Conservation (phyloP, 108 stramenopile species). For the Licmophora abbreviata region DNA sequence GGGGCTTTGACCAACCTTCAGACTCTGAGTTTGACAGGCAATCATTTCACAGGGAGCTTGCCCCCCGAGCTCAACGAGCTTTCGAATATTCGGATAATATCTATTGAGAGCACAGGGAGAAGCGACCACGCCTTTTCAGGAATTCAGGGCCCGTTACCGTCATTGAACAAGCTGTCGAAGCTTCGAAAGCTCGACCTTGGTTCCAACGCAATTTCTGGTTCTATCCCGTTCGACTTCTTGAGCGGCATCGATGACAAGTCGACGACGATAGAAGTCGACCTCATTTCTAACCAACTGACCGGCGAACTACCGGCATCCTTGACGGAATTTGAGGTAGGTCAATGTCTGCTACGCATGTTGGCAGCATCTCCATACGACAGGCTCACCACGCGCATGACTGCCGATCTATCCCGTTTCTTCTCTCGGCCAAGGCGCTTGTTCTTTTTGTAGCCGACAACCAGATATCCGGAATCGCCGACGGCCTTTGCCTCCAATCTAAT, state of each 20-base stretch:
- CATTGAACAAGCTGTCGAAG: slow-evolving; percentile 9
- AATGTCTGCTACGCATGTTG: no score
- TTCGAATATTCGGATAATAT: slow-evolving; percentile 27
- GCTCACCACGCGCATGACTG: no score
- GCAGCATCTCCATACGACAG: no score
- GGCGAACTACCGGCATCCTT: slow-evolving; percentile 35
- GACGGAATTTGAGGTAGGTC: slow-evolving; percentile 16
- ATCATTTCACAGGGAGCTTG: slow-evolving; percentile 38
- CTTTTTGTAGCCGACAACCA: slow-evolving; percentile 12
- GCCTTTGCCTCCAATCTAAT: slow-evolving; percentile 20
- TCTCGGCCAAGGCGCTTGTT: no score
- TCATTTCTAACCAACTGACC: slow-evolving; percentile 30
- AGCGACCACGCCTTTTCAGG: slow-evolving; percentile 5
- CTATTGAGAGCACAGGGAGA: slow-evolving; percentile 30
- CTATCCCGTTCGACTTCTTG: slow-evolving; percentile 41
- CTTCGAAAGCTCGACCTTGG: slow-evolving; percentile 21
- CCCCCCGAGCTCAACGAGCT: slow-evolving; percentile 31
- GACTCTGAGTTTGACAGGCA: slow-evolving; percentile 9
- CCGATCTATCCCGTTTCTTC: no score
- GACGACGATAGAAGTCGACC: slow-evolving; percentile 22
- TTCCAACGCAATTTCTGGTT: slow-evolving; percentile 33
- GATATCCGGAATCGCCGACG: slow-evolving; percentile 15
- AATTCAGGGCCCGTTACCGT: slow-evolving; percentile 3
- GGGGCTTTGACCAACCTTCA: slow-evolving; percentile 19
- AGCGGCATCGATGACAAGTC: slow-evolving; percentile 21